Conservation (phyloP, 108 stramenopile genomes). For the Nannochloropsis salina region DNA sequence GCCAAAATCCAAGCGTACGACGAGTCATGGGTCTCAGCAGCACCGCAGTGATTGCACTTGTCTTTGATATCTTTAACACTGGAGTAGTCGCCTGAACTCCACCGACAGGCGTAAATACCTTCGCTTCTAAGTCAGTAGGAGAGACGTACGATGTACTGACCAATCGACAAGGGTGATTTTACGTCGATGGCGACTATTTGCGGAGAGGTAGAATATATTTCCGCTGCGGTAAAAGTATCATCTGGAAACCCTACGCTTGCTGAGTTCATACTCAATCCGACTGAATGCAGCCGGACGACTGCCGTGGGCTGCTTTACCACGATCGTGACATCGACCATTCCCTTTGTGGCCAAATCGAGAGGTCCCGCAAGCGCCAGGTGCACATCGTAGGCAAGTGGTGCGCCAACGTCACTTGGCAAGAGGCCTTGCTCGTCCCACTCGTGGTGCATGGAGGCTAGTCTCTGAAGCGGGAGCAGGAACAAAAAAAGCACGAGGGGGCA, state of each 20-base stretch:
- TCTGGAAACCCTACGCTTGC: constrained; percentile 10
- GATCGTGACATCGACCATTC: constrained; percentile 2
- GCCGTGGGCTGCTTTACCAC: neutral
- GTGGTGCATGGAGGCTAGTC: too few relatives aligned
- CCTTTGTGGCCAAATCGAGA: constrained; percentile 12
- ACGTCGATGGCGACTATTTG: constrained; percentile 27
- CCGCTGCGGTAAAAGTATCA: neutral
- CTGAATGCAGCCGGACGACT: constrained; percentile 30
- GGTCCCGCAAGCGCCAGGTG: constrained; percentile 22
- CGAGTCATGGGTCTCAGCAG: neutral
- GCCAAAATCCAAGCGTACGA: constrained; percentile 21
- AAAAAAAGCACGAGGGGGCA: too few relatives aligned
- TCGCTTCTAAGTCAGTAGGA: neutral
- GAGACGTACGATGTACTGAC: constrained; percentile 1
- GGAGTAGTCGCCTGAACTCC: neutral
- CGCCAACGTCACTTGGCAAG: constrained; percentile 10
- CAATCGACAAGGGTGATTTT: constrained; percentile 15
- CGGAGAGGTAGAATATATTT: neutral
- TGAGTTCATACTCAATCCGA: constrained; percentile 9
- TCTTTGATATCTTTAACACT: neutral
- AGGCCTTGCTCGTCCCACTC: neutral
- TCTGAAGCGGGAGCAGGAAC: too few relatives aligned
- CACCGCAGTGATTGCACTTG: neutral
- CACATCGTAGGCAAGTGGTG: constrained; percentile 27
- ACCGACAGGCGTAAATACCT: neutral